Base-by-base conservation (phyloP, 116 monocot species). In the Cymodocea nodosa region DNA sequence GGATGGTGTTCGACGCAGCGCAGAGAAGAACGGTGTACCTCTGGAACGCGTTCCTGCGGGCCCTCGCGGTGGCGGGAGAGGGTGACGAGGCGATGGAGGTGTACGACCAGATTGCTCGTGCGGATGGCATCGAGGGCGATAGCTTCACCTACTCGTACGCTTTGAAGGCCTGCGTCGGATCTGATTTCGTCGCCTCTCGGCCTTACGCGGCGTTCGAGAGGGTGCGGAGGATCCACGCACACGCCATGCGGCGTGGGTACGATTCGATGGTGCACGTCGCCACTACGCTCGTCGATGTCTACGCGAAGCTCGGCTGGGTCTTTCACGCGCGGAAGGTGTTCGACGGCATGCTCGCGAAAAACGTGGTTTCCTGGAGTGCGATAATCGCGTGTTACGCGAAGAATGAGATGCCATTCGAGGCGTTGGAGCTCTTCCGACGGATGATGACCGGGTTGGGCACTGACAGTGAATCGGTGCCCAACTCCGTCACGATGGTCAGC, bases 351-450 rank as follows among this genome's bases (percentile, higher is more conserved):
- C 56, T 54, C 7, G 68, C 66, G 0, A 82, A 61, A 65, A 92
- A 89, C 70, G 78, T 89, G 62, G 84, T 98, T 57, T 80, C 92
- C 0, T 92, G 89, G 92, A 92, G 84, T 56, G 89, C 98, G 17
- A 92, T 98, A 81, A 84, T 98, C 35, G 78, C 76, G 50, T 91
- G 89, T 37, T 92, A 86, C 44, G 84, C 86, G 9, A 83, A 71
- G 64, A 86, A 77, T 39, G 84, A 80, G 70, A 80, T 79, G 5
- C 70, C 78, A 0, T 71, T 82, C 15, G 81, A 80, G 59, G 89
- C 89, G 0, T 44, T 98, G 68, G 54, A 52, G 48, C 62, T 98
- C 20, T 98, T 95, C 40, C 17, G 54, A 5, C 72, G 76, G 61
- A 95, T 95, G 95, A 71, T 84, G 75, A 52, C 58, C n/a, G 48